Conservation (phyloP, 2,329 filamentous ascomycete genomes). For the Exophiala alcalophila region DNA sequence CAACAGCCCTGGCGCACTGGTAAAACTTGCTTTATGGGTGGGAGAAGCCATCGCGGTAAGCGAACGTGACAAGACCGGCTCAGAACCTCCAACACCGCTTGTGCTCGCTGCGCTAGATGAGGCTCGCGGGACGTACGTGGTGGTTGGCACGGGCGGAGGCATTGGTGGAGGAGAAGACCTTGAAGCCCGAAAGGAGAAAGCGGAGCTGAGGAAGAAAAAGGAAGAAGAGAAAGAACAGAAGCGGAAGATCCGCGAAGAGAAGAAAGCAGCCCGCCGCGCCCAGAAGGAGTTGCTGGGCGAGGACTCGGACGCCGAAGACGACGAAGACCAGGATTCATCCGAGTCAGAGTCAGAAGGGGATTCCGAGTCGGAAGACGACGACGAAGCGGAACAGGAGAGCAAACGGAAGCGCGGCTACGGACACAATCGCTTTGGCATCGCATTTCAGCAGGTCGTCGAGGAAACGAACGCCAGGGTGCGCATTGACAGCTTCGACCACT, state of each 20-base stretch:
- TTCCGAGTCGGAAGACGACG: slow-evolving; percentile 43
- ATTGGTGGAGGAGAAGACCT: slow-evolving; percentile 73
- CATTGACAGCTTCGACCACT: slow-evolving; percentile 96
- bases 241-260: slow-evolving; percentile 60
- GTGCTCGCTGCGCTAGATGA: slow-evolving; percentile 91
- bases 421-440: slow-evolving; percentile 85
- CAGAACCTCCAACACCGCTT: slow-evolving; percentile 72
- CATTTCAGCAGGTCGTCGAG: slow-evolving; percentile 90
- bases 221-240: slow-evolving; percentile 62
- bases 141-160: slow-evolving; percentile 86
- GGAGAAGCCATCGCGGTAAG: slow-evolving; percentile 88
- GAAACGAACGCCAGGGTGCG: slow-evolving; percentile 86
- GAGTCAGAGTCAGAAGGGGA: slow-evolving; percentile 53
- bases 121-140: slow-evolving; percentile 78
- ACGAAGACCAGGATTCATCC: slow-evolving; percentile 65
- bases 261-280: slow-evolving; percentile 54
- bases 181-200: slow-evolving; percentile 62
- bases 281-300: slow-evolving; percentile 57
- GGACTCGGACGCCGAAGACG: slow-evolving; percentile 58
- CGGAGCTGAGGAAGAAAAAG: slow-evolving; percentile 65
- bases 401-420: slow-evolving; percentile 65
- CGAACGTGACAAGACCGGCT: slow-evolving; percentile 69
- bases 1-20: slow-evolving; percentile 78
- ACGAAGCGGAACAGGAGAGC: slow-evolving; percentile 56
- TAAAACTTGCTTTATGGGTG: slow-evolving; percentile 91